These are phyloP conservation scores for Boletus albobrunnescens DNA, from an alignment of 1,284 basidiomycete genomes.

Conservation along the genomic window DNA sequence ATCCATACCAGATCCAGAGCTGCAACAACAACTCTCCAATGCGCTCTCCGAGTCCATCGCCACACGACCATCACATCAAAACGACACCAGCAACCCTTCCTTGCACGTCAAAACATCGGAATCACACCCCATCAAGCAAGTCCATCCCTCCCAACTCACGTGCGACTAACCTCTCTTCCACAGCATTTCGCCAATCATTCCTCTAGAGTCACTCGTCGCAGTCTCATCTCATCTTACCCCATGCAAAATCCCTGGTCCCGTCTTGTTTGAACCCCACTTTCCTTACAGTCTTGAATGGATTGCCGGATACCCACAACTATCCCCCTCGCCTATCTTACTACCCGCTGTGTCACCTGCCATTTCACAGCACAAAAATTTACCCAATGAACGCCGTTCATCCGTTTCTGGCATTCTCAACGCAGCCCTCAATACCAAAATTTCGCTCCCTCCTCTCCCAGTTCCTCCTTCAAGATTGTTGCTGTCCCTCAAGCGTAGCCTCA, in stretches of 20 bases:
- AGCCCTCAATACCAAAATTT: slow-evolving; percentile 41
- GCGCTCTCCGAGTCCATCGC: slow-evolving; percentile 23
- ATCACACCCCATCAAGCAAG: slow-evolving; percentile 81
- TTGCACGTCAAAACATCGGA: slow-evolving; percentile 65
- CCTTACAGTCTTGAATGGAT: slow-evolving; percentile 44
- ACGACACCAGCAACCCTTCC: slow-evolving; percentile 5
- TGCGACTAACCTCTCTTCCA: slow-evolving; percentile 11
- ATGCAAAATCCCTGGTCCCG: slow-evolving; percentile 36
- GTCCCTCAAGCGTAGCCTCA: slow-evolving; percentile 27
- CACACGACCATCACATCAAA: slow-evolving; percentile 1
- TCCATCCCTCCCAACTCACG: slow-evolving; percentile 1
- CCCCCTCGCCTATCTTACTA: slow-evolving; percentile 9
- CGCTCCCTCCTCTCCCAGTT: slow-evolving; percentile 19
- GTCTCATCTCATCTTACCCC: slow-evolving; percentile 51
- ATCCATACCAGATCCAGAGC: slow-evolving; percentile 17
- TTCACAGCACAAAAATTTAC: slow-evolving; percentile 22
- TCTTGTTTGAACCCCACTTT: slow-evolving; percentile 44
- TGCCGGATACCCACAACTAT: slow-evolving; percentile 24
- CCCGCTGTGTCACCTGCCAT: slow-evolving; percentile 9
- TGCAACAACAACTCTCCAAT: slow-evolving; percentile 21
- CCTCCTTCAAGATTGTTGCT: slow-evolving; percentile 20
- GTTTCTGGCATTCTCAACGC: slow-evolving; percentile 44
- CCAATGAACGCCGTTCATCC: slow-evolving; percentile 30
- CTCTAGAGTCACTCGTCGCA: slow-evolving; percentile 52
- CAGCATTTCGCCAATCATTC: slow-evolving; percentile 66